Base-by-base conservation (phyloP, 2,329 filamentous ascomycete species). In the Monilinia laxa region DNA sequence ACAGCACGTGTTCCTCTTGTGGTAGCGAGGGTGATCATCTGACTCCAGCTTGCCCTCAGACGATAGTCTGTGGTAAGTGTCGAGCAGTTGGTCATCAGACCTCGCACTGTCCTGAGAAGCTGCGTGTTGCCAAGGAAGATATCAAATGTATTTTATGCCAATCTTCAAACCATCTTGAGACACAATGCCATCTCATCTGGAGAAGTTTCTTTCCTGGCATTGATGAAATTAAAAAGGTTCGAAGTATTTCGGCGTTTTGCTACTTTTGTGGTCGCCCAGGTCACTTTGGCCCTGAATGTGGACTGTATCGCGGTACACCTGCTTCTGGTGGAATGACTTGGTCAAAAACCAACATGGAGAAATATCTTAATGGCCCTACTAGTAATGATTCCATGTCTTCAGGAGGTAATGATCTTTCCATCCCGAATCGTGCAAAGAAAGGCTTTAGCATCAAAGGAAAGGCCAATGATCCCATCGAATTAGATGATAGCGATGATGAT, bases 71-170 rank as follows among this genome's bases (percentile, higher is more conserved):
- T 74, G 74, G 72, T 59, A 87, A 85, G 73, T 92, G 90, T 76
- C 82, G 81, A 58, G 84, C 88, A 75, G 79, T 84, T 54, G 89
- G 89, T 12, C 90, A 92, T 72, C 71, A 73, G 62, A 76, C 78
- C 23, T 71, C 76, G 0, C 71, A 77, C 10, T 92, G 89, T 73
- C 72, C 76, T 2, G 85, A 89, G 69, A 85, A 86, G 68, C 80
- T 90, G 53, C 75, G 77, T 3, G 70, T 83, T 62, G 78, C 82
- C 20, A 82, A 82, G 69, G 81, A 81, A 20, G 85, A 88, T 65
- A 81, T 81, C 28, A 78, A 83, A 57, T 92, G 90, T 74, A 84
- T 85, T 14, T 79, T 87, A 45, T 92, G 90, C 76, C 78, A 78
- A 51, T 81, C 81, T 9, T 70, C 73, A 3, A 79, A 82, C 11